phyloP scores from a whole-genome alignment of 2,329 filamentous ascomycete genomes.

The Fusarium guadeloupense region DNA sequence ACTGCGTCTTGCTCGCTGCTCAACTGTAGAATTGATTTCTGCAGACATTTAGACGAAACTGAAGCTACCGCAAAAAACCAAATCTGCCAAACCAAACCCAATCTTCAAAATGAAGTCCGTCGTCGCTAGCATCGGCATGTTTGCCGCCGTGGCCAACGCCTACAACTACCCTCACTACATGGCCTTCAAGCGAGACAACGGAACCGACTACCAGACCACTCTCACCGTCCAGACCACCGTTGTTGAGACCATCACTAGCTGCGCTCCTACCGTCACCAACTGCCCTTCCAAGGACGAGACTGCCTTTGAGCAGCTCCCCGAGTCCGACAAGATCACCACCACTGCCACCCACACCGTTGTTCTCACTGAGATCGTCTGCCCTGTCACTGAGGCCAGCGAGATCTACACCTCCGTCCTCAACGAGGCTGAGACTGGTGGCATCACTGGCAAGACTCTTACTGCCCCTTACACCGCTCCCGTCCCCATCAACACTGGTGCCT shows the following conservation, averaged over 20 bases:
- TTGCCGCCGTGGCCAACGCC: slow-evolving; percentile 57
- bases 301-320: slow-evolving; percentile 49
- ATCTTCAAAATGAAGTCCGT: slow-evolving; percentile 59
- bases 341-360: slow-evolving; percentile 52
- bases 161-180: slow-evolving; percentile 49
- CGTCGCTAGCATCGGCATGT: slow-evolving; percentile 54
- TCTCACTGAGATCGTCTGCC: slow-evolving; percentile 57
- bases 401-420: slow-evolving; percentile 54
- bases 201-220: slow-evolving; percentile 49
- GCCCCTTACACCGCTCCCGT: slow-evolving; percentile 28
- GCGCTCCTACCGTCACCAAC: slow-evolving; percentile 66
- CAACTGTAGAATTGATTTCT: slow-evolving; percentile 48
- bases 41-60: slow-evolving; percentile 42
- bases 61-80: slow-evolving; percentile 32
- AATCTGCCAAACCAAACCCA: neutral
- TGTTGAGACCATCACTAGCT: slow-evolving; percentile 66
- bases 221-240: slow-evolving; percentile 63
- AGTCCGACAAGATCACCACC: slow-evolving; percentile 47
- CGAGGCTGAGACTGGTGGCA: slow-evolving; percentile 48
- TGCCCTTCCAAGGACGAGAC: slow-evolving; percentile 54
- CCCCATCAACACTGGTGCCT: slow-evolving; percentile 48
- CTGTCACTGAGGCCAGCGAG: slow-evolving; percentile 52
- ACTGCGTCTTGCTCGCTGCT: slow-evolving; percentile 45
- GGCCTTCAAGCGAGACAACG: slow-evolving; percentile 45
- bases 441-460: slow-evolving; percentile 48